A percentile compares a stretch with the other conserved stretches of the same genome.
phyloP scores from a whole-genome alignment of 371 early-diverging fungal genomes.

The Nosema muscidifuracis region DNA sequence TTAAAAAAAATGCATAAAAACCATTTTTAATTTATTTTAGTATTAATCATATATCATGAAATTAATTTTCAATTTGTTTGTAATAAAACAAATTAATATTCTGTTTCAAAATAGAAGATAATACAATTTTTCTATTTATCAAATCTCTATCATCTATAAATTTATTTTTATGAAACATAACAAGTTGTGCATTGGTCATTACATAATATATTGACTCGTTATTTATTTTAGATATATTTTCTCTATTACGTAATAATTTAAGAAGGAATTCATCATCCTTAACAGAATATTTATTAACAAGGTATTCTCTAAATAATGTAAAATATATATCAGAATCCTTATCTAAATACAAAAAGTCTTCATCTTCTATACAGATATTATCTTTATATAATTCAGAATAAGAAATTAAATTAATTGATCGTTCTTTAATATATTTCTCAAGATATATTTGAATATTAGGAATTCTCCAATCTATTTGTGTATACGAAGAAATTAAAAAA shows the following conservation, averaged over 20 bases:
- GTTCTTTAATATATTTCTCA: neutral
- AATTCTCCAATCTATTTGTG: neutral
- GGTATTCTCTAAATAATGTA: neutral
- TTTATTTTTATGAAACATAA: constrained; percentile 19
- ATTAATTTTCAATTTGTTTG: neutral
- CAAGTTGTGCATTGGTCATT: constrained; percentile 54
- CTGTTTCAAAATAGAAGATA: constrained; percentile 51
- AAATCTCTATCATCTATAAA: constrained; percentile 47
- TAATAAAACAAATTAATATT: constrained; percentile 54
- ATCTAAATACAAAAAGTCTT: neutral
- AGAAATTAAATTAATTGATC: neutral
- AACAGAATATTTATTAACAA: neutral
- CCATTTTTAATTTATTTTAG: neutral
- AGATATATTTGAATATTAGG: neutral
- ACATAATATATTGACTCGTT: constrained; percentile 58
- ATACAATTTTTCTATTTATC: constrained; percentile 15
- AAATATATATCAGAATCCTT: constrained; percentile 1
- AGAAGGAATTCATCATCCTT: neutral
- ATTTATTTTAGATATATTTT: constrained; percentile 52
- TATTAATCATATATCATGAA: neutral
- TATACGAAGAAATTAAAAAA: neutral
- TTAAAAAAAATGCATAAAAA: neutral
- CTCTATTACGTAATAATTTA: constrained; percentile 48
- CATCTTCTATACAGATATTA: neutral
- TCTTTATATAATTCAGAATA: neutral